Evolutionary conservation across 129 eudicot genomes (phyloP).

Genomic region (Pulicaria dysenterica): DNA sequence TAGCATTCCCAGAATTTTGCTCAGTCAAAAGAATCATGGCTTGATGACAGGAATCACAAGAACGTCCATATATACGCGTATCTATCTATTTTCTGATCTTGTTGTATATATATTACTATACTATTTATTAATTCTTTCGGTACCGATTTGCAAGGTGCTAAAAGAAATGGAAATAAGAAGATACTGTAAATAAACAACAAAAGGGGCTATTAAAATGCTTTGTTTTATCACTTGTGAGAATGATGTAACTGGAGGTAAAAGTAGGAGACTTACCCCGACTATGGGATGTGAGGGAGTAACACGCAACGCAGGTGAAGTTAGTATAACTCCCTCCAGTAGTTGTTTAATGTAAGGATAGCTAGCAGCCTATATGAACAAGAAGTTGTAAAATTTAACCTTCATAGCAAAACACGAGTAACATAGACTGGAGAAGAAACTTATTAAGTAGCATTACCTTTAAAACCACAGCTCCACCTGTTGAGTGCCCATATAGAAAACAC

Average conservation of each 20-base stretch:
- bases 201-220: background rate
- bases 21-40: too few relatives aligned
- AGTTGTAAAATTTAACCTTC: slow-evolving; percentile 14
- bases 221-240: background rate
- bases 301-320: slow-evolving; percentile 98
- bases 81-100: too few relatives aligned
- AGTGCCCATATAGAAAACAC: slow-evolving; percentile 93
- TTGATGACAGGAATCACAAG: too few relatives aligned
- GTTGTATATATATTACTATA: too few relatives aligned
- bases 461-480: slow-evolving; percentile 97
- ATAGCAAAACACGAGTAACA: background rate
- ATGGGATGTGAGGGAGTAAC: slow-evolving; percentile 99
- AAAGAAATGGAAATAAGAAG: slow-evolving; percentile 1
- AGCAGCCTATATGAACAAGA: slow-evolving; percentile 62
- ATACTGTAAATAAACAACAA: background rate
- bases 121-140: background rate
- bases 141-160: slow-evolving; percentile 10
- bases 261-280: slow-evolving; percentile 69
- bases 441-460: slow-evolving; percentile 55
- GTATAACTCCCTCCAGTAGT: slow-evolving; percentile 79
- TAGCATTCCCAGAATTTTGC: background rate
- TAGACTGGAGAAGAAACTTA: background rate
- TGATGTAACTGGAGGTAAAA: background rate
- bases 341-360: slow-evolving; percentile 74
- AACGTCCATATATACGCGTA: too few relatives aligned